A percentile compares a stretch with the other conserved stretches of the same genome.
phyloP scores from a whole-genome alignment of 2,329 filamentous ascomycete genomes.

The Eutypa lata region DNA sequence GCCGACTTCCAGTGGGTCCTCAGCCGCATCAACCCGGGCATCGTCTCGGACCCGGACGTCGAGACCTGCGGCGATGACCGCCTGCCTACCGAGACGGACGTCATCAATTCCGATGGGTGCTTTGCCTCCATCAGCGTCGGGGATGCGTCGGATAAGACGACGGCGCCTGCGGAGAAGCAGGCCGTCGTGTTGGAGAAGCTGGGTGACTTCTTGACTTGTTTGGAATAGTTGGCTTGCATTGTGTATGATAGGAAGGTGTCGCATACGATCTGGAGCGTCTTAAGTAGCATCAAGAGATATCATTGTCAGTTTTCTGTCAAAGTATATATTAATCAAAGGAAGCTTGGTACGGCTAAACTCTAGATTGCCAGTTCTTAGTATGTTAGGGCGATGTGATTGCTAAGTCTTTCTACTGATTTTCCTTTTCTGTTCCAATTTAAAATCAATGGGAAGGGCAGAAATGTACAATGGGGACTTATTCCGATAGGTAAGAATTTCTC shows the following conservation, averaged over 20 bases:
- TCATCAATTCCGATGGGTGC: constrained; percentile 51
- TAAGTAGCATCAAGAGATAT: no score
- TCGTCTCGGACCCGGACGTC: constrained; percentile 53
- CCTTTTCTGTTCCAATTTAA: no score
- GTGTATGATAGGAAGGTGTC: neutral
- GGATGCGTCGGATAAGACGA: constrained; percentile 57
- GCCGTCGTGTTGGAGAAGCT: constrained; percentile 49
- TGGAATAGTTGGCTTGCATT: constrained; percentile 26
- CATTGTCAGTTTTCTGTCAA: no score
- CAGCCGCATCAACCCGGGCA: constrained; percentile 55
- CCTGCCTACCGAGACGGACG: constrained; percentile 57
- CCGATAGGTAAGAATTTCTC: no score
- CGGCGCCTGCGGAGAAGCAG: constrained; percentile 50
- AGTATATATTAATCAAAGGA: no score
- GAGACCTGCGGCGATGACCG: constrained; percentile 51
- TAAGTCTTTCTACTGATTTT: no score
- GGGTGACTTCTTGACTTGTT: constrained; percentile 42
- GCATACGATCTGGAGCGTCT: neutral
- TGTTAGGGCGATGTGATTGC: no score
- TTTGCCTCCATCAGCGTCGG: constrained; percentile 63
- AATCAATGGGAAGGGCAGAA: no score
- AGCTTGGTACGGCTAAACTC: no score
- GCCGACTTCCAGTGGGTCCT: constrained; percentile 62
- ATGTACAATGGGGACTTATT: no score
- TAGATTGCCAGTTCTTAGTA: no score